Evolutionary conservation across 2,329 filamentous ascomycete species (phyloP).

Genomic region (Colletotrichum orbiculare): DNA sequence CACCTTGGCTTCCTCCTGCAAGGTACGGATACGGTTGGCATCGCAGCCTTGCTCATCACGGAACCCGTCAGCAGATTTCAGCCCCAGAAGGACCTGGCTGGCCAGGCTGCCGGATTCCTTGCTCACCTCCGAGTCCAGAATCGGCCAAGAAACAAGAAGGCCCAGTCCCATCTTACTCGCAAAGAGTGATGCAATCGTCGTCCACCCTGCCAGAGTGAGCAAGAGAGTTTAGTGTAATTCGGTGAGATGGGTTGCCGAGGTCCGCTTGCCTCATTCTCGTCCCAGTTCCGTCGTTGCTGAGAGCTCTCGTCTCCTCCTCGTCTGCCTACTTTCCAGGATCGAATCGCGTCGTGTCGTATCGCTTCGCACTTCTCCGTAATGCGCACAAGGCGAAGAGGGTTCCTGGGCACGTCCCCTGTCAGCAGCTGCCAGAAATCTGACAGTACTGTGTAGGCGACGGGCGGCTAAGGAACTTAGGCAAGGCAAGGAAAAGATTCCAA

Average conservation of each 20-base stretch:
- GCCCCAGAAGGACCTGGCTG: not conserved
- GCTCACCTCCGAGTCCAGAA: not conserved
- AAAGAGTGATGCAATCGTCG: not conserved
- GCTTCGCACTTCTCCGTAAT: not conserved
- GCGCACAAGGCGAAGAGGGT: not conserved
- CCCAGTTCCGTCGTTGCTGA: not conserved
- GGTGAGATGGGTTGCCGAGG: conserved; percentile 1
- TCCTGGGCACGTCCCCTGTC: conserved; percentile 25
- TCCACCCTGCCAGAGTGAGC: not conserved
- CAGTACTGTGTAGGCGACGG: conserved; percentile 8
- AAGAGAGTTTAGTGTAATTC: no score
- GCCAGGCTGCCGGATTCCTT: not conserved
- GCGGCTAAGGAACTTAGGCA: conserved; percentile 9
- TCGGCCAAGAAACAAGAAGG: not conserved
- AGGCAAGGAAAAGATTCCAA: no score
- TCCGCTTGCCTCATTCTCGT: conserved; percentile 23
- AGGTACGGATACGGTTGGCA: not conserved
- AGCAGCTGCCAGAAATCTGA: conserved; percentile 28
- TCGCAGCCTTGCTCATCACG: conserved; percentile 26
- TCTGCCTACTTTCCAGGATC: not conserved
- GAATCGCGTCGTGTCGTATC: not conserved
- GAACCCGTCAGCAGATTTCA: conserved; percentile 22
- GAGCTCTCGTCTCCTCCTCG: not conserved
- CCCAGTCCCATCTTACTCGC: not conserved
- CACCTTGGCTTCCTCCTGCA: not conserved